Evolutionary conservation across 768 basidiomycete species (phyloP).

Genomic region (Rhizopogon roseolus): DNA sequence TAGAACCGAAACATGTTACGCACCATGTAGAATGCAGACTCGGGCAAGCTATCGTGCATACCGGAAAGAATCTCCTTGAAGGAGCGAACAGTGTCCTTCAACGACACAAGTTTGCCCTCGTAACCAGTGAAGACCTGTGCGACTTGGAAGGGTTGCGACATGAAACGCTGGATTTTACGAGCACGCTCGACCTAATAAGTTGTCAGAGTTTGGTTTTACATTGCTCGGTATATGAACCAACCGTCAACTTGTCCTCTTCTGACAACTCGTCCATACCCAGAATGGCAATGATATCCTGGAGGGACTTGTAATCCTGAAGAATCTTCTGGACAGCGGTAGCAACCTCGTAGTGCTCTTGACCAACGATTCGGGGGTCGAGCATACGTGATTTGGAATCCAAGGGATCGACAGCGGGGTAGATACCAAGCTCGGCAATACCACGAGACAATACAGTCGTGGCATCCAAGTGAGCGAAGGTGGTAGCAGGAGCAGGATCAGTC

Average conservation of each 20-base stretch:
- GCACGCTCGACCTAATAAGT: constrained; percentile 84
- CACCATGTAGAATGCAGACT: constrained; percentile 98
- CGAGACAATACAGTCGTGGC: constrained; percentile 99
- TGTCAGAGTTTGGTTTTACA: not conserved
- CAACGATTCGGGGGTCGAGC: constrained; percentile 99
- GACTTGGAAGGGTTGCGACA: constrained; percentile 99
- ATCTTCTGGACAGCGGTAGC: constrained; percentile 98
- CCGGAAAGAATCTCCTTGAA: constrained; percentile 98
- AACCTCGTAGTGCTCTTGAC: constrained; percentile 90
- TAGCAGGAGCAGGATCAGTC: constrained; percentile 99
- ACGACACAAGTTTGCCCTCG: constrained; percentile 92
- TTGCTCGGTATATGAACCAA: constrained; percentile 34
- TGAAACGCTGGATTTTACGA: constrained; percentile 98
- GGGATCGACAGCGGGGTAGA: constrained; percentile 99
- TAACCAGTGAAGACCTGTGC: constrained; percentile 99
- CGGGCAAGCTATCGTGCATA: constrained; percentile 82
- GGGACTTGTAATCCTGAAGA: constrained; percentile 93
- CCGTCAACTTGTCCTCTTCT: constrained; percentile 99
- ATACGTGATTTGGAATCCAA: constrained; percentile 99
- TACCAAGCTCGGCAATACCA: constrained; percentile 97
- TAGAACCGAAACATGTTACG: constrained; percentile 8
- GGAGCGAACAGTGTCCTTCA: constrained; percentile 94
- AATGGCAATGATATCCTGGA: constrained; percentile 99
- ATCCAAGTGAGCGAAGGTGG: constrained; percentile 99
- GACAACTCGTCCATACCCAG: constrained; percentile 99